These are phyloP conservation scores for Candida palmyrensis DNA, from an alignment of 805 yeast genomes.

Conservation along the genomic window DNA sequence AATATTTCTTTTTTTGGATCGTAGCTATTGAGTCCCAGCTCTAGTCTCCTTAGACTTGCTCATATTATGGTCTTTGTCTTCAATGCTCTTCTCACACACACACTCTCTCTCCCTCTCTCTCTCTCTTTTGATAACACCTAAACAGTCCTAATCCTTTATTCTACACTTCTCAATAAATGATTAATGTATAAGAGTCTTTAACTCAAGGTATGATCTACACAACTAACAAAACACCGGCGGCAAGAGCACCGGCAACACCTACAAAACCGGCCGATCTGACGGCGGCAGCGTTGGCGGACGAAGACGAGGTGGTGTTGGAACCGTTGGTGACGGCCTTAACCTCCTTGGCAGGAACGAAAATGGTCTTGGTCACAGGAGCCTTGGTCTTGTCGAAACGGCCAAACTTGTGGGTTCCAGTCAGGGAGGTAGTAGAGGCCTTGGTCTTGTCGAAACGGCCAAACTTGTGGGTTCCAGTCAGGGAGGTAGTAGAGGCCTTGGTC, in stretches of 20 bases:
- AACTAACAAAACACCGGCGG: slow-evolving; percentile 48
- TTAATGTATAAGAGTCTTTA: too few species aligned
- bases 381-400: slow-evolving; percentile 34
- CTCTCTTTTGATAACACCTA: too few species aligned
- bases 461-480: slow-evolving; percentile 26
- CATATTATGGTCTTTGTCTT: too few species aligned
- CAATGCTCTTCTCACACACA: too few species aligned
- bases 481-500: slow-evolving; percentile 30
- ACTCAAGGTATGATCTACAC: too few species aligned
- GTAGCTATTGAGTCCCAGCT: too few species aligned
- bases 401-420: slow-evolving; percentile 26
- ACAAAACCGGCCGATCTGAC: slow-evolving; percentile 15
- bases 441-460: slow-evolving; percentile 34
- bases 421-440: slow-evolving; percentile 24
- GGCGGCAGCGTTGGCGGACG: slow-evolving; percentile 20
- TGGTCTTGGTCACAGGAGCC: slow-evolving; percentile 15
- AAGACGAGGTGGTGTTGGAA: slow-evolving; percentile 11
- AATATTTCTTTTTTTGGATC: too few species aligned
- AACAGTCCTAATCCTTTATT: too few species aligned
- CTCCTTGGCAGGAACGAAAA: neutral
- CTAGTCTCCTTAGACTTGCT: too few species aligned
- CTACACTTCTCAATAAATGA: too few species aligned
- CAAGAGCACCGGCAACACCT: slow-evolving; percentile 39
- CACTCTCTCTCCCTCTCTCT: too few species aligned
- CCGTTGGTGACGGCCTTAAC: slow-evolving; percentile 15